Evolutionary conservation across 208 protist genomes (phyloP), one percentile per base, ranked within the genome.

Genomic region (Polymyxa betae): DNA sequence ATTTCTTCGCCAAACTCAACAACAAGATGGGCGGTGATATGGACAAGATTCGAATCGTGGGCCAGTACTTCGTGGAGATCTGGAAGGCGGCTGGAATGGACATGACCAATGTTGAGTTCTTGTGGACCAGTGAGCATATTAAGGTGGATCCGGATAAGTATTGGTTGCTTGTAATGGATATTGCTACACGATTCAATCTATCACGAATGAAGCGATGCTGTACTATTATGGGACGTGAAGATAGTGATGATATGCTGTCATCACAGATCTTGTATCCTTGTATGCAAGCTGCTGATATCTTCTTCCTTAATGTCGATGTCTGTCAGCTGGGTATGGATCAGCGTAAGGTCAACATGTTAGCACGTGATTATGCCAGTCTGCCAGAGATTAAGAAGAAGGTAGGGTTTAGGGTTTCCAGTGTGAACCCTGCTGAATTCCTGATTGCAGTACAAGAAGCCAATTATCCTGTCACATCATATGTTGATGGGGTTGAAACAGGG

Each of bases 1-100:
- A 99, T 94, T 99, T 98, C 98, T 99, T 99, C 93, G 98, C 98
- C 10, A 94, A 98, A 16, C 98, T 99, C 96, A 99, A 99, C 93
- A 96, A 99, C 93, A 99, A 99, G 94, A 98, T 99, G 90, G 98
- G 98, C 89, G 98, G 98, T 32, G 97, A 99, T 90, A 93, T 99
- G 32, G 94, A 98, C 16, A 98, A 98, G 77, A 99, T 99, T 89
- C 95, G 96, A 90, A 94, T 94, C 16, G 97, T 99, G 16, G 98
- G 98, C 1, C 0, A 91, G 45, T 93, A 94, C 64, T 88, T 94
- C 44, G 91, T 94, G 60, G 87, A 94, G 92, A 77, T 93, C 32
- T 99, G 98, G 98, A 99, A 98, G 94, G 97, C 98, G 44, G 96
- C 95, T 0, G 98, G 98, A 45, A 99, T 99, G 98, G 95, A 99